Evolutionary conservation across 768 basidiomycete species (phyloP).

Genomic region (Phaeolepiota aurea): DNA sequence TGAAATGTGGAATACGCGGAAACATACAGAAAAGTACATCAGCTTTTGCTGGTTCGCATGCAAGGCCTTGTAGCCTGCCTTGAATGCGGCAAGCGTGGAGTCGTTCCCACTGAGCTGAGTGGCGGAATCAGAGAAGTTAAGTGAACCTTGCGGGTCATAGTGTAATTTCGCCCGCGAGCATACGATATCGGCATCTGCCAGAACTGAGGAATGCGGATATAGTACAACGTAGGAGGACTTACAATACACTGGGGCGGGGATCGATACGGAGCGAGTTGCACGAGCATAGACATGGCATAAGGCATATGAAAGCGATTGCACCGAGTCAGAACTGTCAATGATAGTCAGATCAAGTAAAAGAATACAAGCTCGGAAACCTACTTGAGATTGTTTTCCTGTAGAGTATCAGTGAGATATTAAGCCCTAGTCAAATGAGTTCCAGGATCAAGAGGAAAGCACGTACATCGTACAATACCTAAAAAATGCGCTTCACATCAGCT

Average conservation of each 20-base stretch:
- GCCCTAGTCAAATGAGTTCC: too few relatives aligned
- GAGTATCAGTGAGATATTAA: too few relatives aligned
- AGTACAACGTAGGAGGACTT: constrained; percentile 23
- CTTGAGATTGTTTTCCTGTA: constrained; percentile 48
- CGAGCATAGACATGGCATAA: constrained; percentile 75
- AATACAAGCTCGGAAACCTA: constrained; percentile 15
- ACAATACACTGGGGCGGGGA: constrained; percentile 80
- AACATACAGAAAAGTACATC: constrained; percentile 34
- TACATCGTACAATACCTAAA: constrained; percentile 4
- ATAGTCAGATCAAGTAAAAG: constrained; percentile 1
- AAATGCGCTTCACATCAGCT: too few relatives aligned
- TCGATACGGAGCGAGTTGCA: constrained; percentile 72
- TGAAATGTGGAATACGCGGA: too few relatives aligned
- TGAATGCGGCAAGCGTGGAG: constrained; percentile 36
- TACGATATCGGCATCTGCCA: constrained; percentile 70
- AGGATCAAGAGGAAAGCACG: too few relatives aligned
- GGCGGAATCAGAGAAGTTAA: constrained; percentile 32
- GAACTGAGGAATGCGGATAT: constrained; percentile 53
- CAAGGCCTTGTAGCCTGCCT: constrained; percentile 38
- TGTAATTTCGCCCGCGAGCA: constrained; percentile 25
- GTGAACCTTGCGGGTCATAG: constrained; percentile 31
- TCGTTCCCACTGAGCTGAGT: constrained; percentile 26
- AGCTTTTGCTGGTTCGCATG: constrained; percentile 21
- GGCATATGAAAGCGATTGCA: constrained; percentile 61
- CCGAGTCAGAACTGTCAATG: constrained; percentile 40